Conservation (phyloP, 2,329 filamentous ascomycete species). For the Clonostachys solani region DNA sequence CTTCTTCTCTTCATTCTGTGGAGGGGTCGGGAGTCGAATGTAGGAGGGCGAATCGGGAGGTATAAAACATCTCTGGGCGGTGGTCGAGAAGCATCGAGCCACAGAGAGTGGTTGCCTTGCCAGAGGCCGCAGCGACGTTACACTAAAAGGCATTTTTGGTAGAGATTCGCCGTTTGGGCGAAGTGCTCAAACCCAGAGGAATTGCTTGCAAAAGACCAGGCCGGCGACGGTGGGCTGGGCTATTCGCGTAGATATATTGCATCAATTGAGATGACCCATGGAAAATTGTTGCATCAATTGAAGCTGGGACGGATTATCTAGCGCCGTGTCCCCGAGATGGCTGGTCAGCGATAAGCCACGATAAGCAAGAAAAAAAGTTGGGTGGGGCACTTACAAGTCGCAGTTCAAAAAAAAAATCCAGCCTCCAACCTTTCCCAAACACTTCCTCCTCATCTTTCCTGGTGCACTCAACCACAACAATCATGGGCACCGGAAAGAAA, state of each 20-base stretch:
- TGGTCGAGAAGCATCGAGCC: slow-evolving; percentile 16
- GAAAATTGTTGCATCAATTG: no score
- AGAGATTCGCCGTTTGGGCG: no score
- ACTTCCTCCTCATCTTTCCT: slow-evolving; percentile 5
- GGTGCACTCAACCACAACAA: slow-evolving; percentile 1
- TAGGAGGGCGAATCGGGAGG: slow-evolving; percentile 85
- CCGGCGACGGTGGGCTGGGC: no score
- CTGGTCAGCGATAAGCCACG: background rate
- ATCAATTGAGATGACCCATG: no score
- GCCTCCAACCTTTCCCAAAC: background rate
- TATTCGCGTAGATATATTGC: no score
- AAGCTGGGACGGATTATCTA: no score
- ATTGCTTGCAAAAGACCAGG: no score
- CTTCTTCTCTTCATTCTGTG: slow-evolving; percentile 59
- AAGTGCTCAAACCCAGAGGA: no score
- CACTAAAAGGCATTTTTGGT: no score
- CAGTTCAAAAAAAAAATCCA: slow-evolving; percentile 5
- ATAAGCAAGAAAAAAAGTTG: background rate
- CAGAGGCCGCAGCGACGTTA: background rate
- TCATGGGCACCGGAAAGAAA: slow-evolving; percentile 90
- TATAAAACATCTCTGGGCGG: slow-evolving; percentile 34
- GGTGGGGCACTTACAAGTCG: no score
- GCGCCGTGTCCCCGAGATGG: no score
- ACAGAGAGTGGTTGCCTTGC: background rate
- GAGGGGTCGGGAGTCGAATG: slow-evolving; percentile 73